These are phyloP conservation scores for Ophiostoma sp. DNA, from an alignment of 2,329 filamentous ascomycete genomes.

Conservation along the genomic window DNA sequence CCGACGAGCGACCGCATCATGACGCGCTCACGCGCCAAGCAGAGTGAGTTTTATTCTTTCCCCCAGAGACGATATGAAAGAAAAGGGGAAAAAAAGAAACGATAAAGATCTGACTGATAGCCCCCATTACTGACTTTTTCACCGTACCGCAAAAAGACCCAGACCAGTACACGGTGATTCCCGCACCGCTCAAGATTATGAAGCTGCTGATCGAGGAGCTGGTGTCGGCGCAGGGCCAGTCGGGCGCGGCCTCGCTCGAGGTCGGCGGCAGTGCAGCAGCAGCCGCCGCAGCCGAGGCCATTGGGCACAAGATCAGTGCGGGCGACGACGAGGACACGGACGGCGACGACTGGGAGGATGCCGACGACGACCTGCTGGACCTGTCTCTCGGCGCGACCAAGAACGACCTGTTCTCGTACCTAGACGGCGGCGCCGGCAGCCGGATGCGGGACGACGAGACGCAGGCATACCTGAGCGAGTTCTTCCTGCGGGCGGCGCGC, in stretches of 20 bases:
- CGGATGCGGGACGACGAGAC: conserved; percentile 85
- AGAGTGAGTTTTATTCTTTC: conserved; percentile 50
- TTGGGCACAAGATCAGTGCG: background rate
- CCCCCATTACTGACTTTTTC: conserved; percentile 25
- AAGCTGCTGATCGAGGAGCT: conserved; percentile 95
- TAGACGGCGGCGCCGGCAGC: conserved; percentile 51
- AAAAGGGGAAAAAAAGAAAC: background rate
- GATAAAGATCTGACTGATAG: conserved; percentile 16
- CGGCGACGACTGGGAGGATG: conserved; percentile 84
- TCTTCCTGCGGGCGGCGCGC: conserved; percentile 61
- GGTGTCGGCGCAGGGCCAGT: conserved; percentile 67
- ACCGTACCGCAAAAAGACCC: conserved; percentile 54
- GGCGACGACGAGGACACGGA: conserved; percentile 54
- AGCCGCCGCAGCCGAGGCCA: conserved; percentile 55
- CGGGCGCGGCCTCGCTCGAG: conserved; percentile 32
- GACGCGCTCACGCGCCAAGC: conserved; percentile 83
- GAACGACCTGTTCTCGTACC: conserved; percentile 73
- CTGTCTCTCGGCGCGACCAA: conserved; percentile 64
- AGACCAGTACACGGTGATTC: conserved; percentile 80
- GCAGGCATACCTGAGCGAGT: conserved; percentile 73
- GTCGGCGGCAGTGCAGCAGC: conserved; percentile 43
- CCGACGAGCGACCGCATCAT: conserved; percentile 77
- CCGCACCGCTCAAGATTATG: conserved; percentile 87
- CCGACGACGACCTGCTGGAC: conserved; percentile 70
- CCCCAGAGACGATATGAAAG: background rate